Conservation (phyloP, 169 alveolate species). For the Cryptosporidium bovis region DNA sequence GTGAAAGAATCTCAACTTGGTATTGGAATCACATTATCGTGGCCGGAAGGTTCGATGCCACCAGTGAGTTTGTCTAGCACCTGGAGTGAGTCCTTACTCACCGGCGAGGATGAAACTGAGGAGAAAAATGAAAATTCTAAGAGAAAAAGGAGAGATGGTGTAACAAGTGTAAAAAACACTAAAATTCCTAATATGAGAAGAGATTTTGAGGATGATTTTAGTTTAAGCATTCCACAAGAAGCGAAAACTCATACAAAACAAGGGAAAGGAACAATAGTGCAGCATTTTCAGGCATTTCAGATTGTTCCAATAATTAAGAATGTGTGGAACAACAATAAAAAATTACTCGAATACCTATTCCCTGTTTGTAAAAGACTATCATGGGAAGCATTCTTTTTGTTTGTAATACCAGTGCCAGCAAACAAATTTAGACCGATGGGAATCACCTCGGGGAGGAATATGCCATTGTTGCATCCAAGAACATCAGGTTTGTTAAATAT, state of each 20-base stretch:
- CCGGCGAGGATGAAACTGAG: slow-evolving; percentile 33
- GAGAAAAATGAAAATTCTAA: slow-evolving; percentile 23
- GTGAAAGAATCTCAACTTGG: slow-evolving; percentile 69
- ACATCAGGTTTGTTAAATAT: slow-evolving; percentile 82
- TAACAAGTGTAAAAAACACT: slow-evolving; percentile 9
- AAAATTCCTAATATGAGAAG: slow-evolving; percentile 50
- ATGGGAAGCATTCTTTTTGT: slow-evolving; percentile 81
- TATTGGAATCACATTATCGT: slow-evolving; percentile 67
- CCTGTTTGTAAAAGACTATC: slow-evolving; percentile 82
- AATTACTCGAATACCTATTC: slow-evolving; percentile 79
- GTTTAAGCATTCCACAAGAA: slow-evolving; percentile 62
- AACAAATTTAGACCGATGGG: slow-evolving; percentile 82
- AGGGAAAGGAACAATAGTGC: slow-evolving; percentile 80
- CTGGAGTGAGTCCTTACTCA: slow-evolving; percentile 29
- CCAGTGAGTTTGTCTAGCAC: slow-evolving; percentile 74
- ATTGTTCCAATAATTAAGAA: slow-evolving; percentile 81
- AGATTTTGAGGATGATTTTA: slow-evolving; percentile 35
- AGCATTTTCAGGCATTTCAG: slow-evolving; percentile 86
- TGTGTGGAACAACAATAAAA: slow-evolving; percentile 80
- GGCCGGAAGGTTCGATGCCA: slow-evolving; percentile 65
- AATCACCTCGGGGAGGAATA: slow-evolving; percentile 74
- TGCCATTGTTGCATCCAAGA: slow-evolving; percentile 79
- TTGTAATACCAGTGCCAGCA: slow-evolving; percentile 85
- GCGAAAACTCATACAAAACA: slow-evolving; percentile 77
- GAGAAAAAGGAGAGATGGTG: slow-evolving; percentile 14